Evolutionary conservation across 164 flowering plant species (phyloP).

Genomic region (Magnolia sinica): DNA sequence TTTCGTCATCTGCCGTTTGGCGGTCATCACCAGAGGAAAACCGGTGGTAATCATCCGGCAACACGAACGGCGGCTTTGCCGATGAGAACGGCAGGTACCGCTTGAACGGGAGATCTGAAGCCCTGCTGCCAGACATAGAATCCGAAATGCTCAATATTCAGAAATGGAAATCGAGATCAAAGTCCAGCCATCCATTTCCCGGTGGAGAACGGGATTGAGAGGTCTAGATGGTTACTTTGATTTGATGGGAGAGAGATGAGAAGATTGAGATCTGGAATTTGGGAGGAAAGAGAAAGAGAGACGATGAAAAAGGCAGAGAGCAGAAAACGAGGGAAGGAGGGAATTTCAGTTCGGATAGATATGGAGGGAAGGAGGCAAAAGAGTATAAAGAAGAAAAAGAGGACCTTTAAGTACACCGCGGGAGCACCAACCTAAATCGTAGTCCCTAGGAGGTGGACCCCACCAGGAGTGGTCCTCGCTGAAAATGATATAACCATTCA

Average conservation of each 20-base stretch:
- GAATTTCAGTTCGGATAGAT: conserved; percentile 70
- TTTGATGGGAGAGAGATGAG: conserved; percentile 17
- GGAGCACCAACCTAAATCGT: too few species aligned
- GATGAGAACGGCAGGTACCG: conserved; percentile 26
- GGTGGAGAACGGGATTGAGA: conserved; percentile 1
- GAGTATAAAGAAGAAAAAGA: too few species aligned
- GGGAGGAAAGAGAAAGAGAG: neutral
- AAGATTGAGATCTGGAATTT: neutral
- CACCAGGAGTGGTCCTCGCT: too few species aligned
- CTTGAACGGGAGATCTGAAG: conserved; percentile 37
- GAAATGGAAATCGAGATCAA: neutral
- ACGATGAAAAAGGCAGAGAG: conserved; percentile 25
- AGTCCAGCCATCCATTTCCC: neutral
- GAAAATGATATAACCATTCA: too few species aligned
- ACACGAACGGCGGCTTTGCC: conserved; percentile 27
- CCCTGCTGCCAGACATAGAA: conserved; percentile 40
- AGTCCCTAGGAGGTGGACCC: too few species aligned
- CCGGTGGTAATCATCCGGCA: conserved; percentile 26
- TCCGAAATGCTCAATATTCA: neutral
- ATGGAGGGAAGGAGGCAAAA: conserved; percentile 71
- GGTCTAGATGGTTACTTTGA: conserved; percentile 7
- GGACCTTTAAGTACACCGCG: too few species aligned
- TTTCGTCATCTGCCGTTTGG: conserved; percentile 11
- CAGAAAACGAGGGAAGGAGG: conserved; percentile 56
- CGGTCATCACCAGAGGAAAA: conserved; percentile 11